A percentile compares a stretch with the other conserved stretches of the same genome.
These are phyloP conservation scores for Hyaloscypha variabilis DNA, from an alignment of 495 filamentous ascomycete genomes.

Conservation along the genomic window DNA sequence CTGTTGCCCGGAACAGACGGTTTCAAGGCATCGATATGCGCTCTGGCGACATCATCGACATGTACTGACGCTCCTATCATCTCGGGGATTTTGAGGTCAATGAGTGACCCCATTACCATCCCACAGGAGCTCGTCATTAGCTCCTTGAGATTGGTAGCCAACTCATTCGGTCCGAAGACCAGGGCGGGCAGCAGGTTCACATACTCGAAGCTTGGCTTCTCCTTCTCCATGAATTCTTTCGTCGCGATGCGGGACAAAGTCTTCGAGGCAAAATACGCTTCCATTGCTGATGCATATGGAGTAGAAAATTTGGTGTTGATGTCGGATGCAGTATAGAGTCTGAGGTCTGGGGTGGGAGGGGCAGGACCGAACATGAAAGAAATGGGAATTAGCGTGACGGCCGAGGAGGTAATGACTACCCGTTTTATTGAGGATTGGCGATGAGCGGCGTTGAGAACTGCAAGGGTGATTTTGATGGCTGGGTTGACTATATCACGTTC, in stretches of 20 bases:
- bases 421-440: constrained; percentile 39
- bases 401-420: constrained; percentile 47
- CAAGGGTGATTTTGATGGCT: constrained; percentile 39
- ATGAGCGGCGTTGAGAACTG: constrained; percentile 42
- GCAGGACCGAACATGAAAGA: constrained; percentile 34
- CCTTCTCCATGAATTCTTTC: constrained; percentile 43
- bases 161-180: constrained; percentile 47
- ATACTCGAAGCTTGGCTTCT: constrained; percentile 47
- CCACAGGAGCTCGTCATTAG: constrained; percentile 36
- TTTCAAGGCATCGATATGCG: constrained; percentile 44
- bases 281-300: constrained; percentile 20
- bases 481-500: constrained; percentile 38
- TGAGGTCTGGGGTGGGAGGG: constrained; percentile 30
- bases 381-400: constrained; percentile 36
- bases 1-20: constrained; percentile 39
- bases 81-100: constrained; percentile 33
- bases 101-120: constrained; percentile 34
- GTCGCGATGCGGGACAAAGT: constrained; percentile 42
- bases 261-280: constrained; percentile 34
- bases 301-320: constrained; percentile 20
- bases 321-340: constrained; percentile 27
- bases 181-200: constrained; percentile 49
- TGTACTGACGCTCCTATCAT: constrained; percentile 42
- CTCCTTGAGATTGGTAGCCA: constrained; percentile 36
- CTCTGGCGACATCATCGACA: constrained; percentile 46